Evolutionary conservation across 768 basidiomycete genomes (phyloP).

Genomic region (Obba rivulosa): DNA sequence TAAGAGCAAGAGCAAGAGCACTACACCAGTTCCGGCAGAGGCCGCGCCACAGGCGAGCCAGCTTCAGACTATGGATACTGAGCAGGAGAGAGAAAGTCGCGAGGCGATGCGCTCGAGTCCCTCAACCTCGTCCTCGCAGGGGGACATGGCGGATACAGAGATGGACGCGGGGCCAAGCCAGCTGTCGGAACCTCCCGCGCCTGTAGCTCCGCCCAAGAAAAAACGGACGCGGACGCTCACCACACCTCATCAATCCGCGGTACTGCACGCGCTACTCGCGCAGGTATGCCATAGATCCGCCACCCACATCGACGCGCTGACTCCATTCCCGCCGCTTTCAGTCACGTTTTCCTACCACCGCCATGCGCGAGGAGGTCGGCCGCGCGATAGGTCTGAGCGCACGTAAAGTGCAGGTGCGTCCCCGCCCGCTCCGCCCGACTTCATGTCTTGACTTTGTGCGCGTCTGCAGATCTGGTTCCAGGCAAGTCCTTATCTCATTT

Average conservation of each 20-base stretch:
- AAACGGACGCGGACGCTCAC: conserved; percentile 81
- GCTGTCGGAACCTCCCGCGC: conserved; percentile 31
- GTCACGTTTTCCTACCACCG: conserved; percentile 88
- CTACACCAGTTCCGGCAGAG: not conserved
- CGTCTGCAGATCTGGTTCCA: conserved; percentile 87
- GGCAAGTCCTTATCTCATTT: conserved; percentile 34
- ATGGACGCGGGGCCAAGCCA: conserved; percentile 42
- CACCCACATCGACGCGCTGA: not conserved
- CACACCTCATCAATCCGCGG: conserved; percentile 83
- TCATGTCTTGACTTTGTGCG: conserved; percentile 11
- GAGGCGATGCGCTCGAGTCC: conserved; percentile 19
- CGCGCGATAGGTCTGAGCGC: conserved; percentile 85
- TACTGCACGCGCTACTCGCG: conserved; percentile 81
- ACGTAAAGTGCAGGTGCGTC: conserved; percentile 81
- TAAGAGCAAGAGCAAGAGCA: not conserved
- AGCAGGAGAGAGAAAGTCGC: not conserved
- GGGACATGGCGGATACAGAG: conserved; percentile 53
- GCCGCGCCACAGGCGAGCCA: not conserved
- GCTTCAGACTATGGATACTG: not conserved
- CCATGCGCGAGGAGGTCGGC: conserved; percentile 84
- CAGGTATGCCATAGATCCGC: conserved; percentile 45
- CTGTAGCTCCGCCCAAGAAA: conserved; percentile 41
- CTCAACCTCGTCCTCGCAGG: conserved; percentile 25
- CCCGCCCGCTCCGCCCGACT: conserved; percentile 3
- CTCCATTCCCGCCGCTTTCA: conserved; percentile 21